A percentile compares a stretch with the other conserved stretches of the same genome.
Evolutionary conservation across 768 basidiomycete genomes (phyloP).

Genomic region (Lentinula lateritia): DNA sequence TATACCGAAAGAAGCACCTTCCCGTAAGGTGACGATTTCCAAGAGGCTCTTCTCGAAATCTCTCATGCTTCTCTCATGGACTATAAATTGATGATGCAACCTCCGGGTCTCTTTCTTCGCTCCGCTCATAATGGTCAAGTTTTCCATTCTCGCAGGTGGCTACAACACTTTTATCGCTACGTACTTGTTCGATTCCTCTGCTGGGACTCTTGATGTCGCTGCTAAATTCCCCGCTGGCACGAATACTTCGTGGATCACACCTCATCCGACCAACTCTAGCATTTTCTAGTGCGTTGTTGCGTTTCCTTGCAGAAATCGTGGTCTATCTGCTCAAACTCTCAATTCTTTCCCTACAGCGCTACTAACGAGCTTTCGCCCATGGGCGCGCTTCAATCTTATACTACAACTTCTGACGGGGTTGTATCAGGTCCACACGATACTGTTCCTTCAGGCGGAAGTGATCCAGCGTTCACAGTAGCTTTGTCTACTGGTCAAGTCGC

Average conservation of each 20-base stretch:
- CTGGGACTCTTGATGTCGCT: conserved; percentile 38
- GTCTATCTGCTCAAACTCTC: too few species aligned
- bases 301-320: background rate
- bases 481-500: conserved; percentile 52
- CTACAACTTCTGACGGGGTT: conserved; percentile 33
- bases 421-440: conserved; percentile 35
- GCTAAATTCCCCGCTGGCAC: conserved; percentile 38
- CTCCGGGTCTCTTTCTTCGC: background rate
- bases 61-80: background rate
- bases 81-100: background rate
- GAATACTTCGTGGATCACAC: conserved; percentile 56
- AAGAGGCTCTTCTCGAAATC: background rate
- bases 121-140: conserved; percentile 21
- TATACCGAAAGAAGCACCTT: background rate
- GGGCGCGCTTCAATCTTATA: conserved; percentile 48
- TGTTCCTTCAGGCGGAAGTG: conserved; percentile 39
- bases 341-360: conserved; percentile 30
- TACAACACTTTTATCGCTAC: conserved; percentile 40
- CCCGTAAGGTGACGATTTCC: background rate
- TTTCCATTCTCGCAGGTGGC: conserved; percentile 44
- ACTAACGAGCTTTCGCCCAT: conserved; percentile 41
- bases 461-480: conserved; percentile 44
- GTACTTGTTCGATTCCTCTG: conserved; percentile 46
- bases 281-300: conserved; percentile 50
- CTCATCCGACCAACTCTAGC: conserved; percentile 46